phyloP scores from a whole-genome alignment of 2,329 filamentous ascomycete species.

The Calcarisporium arbuscula region DNA sequence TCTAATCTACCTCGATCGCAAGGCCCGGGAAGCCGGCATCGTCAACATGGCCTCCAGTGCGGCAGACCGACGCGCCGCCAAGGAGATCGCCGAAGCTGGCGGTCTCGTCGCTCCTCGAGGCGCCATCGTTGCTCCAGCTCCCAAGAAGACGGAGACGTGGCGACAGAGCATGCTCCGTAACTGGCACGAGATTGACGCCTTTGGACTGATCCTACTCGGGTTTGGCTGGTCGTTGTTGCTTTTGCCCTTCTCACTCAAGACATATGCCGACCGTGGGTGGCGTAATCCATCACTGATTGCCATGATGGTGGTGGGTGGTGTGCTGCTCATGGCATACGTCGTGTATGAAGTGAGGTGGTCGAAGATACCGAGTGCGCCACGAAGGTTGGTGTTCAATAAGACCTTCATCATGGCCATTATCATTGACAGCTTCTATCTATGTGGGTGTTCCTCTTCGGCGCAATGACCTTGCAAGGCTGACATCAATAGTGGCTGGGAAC shows the following conservation, averaged over 20 bases:
- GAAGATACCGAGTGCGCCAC: slow-evolving; percentile 16
- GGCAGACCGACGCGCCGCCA: slow-evolving; percentile 26
- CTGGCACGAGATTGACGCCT: slow-evolving; percentile 29
- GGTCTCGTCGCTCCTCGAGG: slow-evolving; percentile 13
- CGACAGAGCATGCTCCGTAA: slow-evolving; percentile 26
- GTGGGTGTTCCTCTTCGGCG: slow-evolving; percentile 6
- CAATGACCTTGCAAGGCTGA: neutral
- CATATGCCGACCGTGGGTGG: slow-evolving; percentile 33
- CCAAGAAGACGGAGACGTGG: slow-evolving; percentile 16
- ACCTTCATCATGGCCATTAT: slow-evolving; percentile 23
- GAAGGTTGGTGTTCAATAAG: slow-evolving; percentile 21
- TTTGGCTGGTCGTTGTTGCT: slow-evolving; percentile 52
- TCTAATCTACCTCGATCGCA: slow-evolving; percentile 48
- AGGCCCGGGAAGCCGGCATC: slow-evolving; percentile 47
- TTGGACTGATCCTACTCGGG: slow-evolving; percentile 39
- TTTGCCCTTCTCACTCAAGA: slow-evolving; percentile 58
- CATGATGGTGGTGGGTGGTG: slow-evolving; percentile 32
- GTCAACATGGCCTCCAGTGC: slow-evolving; percentile 25
- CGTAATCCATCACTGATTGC: slow-evolving; percentile 34
- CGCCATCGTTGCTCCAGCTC: slow-evolving; percentile 11
- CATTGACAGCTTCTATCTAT: slow-evolving; percentile 23
- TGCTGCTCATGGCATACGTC: slow-evolving; percentile 34
- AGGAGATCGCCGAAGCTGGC: slow-evolving; percentile 11
- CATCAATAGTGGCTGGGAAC: slow-evolving; percentile 18
- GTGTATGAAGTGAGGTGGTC: slow-evolving; percentile 37